phyloP scores from a whole-genome alignment of 805 yeast genomes.

The Schizosaccharomyces octosporus region DNA sequence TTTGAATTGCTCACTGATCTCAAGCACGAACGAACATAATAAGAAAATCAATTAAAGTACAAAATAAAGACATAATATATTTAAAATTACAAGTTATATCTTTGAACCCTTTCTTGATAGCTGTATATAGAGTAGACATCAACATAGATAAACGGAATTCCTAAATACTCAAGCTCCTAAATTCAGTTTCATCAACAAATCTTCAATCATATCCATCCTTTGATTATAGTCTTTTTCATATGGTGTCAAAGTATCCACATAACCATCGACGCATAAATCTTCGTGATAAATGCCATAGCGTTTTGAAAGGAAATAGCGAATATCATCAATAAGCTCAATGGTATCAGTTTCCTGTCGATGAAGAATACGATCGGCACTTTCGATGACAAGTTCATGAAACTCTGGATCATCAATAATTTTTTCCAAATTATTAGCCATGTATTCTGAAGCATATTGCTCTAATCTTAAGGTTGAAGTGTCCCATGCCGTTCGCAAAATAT shows the following conservation, averaged over 20 bases:
- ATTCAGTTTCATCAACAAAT: constrained; percentile 16
- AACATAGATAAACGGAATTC: too few species aligned
- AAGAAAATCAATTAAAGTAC: too few species aligned
- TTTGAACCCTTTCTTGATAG: too few species aligned
- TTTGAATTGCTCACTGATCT: too few species aligned
- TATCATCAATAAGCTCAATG: constrained; percentile 56
- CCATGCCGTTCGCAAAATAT: constrained; percentile 44
- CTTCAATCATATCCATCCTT: constrained; percentile 20
- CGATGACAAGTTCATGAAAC: constrained; percentile 18
- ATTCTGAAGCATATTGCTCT: constrained; percentile 36
- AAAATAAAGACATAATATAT: too few species aligned
- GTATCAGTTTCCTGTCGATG: constrained; percentile 52
- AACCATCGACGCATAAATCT: constrained; percentile 8
- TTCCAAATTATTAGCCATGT: constrained; percentile 27
- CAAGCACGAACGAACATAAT: too few species aligned
- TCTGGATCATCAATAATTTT: constrained; percentile 17
- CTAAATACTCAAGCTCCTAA: constrained; percentile 18
- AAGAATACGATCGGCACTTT: constrained; percentile 31
- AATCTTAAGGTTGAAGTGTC: constrained; percentile 35
- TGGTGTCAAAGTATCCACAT: constrained; percentile 10
- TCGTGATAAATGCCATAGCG: constrained; percentile 14
- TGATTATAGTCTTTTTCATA: constrained; percentile 15
- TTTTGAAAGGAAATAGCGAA: constrained; percentile 33
- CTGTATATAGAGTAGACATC: too few species aligned
- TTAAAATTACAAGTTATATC: too few species aligned